Evolutionary conservation across 306 rosid species (phyloP).

Genomic region (Trichosanthes cucumerina): DNA sequence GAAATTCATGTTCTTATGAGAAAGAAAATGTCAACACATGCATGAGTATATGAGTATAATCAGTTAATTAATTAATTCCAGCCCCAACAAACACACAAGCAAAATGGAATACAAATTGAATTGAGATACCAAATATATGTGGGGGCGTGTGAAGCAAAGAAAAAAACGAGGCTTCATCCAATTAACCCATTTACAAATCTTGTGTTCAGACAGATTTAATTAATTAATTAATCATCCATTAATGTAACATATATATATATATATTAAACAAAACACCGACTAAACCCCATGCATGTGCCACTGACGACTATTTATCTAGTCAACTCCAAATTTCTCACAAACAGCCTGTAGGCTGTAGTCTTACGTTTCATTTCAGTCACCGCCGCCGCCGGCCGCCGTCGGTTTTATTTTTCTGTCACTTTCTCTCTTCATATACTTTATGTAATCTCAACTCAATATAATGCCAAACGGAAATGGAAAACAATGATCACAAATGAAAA

Average conservation of each 20-base stretch:
- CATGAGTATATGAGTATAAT: neutral
- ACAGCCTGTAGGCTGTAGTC: neutral
- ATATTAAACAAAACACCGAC: constrained; percentile 11
- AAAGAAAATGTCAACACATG: neutral
- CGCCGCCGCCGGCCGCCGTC: neutral
- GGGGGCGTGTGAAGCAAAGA: neutral
- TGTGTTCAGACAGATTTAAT: neutral
- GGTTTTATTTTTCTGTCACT: neutral
- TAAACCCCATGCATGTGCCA: constrained; percentile 8
- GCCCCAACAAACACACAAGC: neutral
- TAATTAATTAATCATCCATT: neutral
- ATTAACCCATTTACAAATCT: neutral
- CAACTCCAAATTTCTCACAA: neutral
- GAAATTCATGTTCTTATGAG: neutral
- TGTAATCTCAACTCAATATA: neutral
- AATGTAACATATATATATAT: neutral
- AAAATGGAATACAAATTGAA: neutral
- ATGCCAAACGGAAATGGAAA: neutral
- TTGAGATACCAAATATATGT: neutral
- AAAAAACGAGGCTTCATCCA: neutral
- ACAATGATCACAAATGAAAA: neutral
- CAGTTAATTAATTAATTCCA: neutral
- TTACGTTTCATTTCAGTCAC: neutral
- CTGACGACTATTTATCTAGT: neutral
- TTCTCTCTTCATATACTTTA: neutral